Conservation (phyloP, 331 rosid genomes). For the Telfairia occidentalis region DNA sequence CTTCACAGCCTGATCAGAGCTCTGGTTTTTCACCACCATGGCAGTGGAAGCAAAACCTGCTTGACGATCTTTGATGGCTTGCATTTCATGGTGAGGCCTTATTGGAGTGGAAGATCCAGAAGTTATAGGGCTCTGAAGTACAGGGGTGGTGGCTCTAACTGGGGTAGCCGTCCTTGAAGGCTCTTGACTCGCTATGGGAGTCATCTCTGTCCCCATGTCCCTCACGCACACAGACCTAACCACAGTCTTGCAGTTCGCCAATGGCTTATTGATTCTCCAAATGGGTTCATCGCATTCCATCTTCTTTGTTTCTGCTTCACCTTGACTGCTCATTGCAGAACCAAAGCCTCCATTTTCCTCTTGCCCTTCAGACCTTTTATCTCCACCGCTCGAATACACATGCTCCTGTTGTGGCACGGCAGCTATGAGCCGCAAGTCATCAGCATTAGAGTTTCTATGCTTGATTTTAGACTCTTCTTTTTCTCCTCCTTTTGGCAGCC, state of each 20-base stretch:
- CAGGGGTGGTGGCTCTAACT: conserved; percentile 72
- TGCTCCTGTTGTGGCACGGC: conserved; percentile 79
- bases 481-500: conserved; percentile 75
- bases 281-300: conserved; percentile 61
- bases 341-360: conserved; percentile 23
- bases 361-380: conserved; percentile 17
- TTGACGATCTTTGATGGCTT: conserved; percentile 23
- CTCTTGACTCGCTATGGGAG: conserved; percentile 84
- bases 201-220: conserved; percentile 99
- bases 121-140: conserved; percentile 52
- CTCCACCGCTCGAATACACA: conserved; percentile 30
- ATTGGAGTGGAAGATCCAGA: conserved; percentile 76
- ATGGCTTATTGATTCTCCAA: conserved; percentile 51
- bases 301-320: conserved; percentile 54
- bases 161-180: conserved; percentile 95
- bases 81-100: conserved; percentile 40
- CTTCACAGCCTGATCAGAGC: conserved; percentile 34
- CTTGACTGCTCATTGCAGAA: conserved; percentile 17
- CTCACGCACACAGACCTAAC: conserved; percentile 71
- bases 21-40: conserved; percentile 22
- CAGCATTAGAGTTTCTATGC: conserved; percentile 88
- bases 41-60: conserved; percentile 14
- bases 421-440: conserved; percentile 86
- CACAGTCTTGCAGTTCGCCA: conserved; percentile 25
- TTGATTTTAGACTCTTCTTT: conserved; percentile 53